Evolutionary conservation across 2,329 filamentous ascomycete genomes (phyloP), one percentile per base, ranked within the genome.

Genomic region (Lachnellula subtilissima): DNA sequence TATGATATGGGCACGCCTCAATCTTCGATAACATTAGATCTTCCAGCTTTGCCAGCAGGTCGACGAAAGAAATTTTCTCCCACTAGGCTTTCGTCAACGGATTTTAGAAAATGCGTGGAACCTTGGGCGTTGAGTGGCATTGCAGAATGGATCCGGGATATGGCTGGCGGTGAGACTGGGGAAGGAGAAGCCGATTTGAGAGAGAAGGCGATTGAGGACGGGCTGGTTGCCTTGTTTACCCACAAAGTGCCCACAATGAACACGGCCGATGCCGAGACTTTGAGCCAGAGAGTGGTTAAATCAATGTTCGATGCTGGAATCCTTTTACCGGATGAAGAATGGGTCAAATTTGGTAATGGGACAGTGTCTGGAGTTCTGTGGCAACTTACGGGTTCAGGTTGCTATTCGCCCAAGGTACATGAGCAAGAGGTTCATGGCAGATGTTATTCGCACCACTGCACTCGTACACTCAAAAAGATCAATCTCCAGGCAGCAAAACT

Each of bases 221-320:
- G 90, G 2, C 79, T 99, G 43, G 86, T 96, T 43, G 88, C 86
- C 32, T 77, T 99, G 6, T 97, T 99, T 71, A 96, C 90, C 1
- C 83, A 89, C 73, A 97, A 97, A 72, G 91, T 99, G 0, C 92
- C 94, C 0, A 99, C 91, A 0, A 97, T 99, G 91, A 97, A 99
- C 65, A 93, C 94, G 43, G 92, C 93, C 5, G 95, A 99, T 76
- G 94, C 94, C 0, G 94, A 99, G 70, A 87, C 86, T 1, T 78
- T 99, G 51, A 90, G 89, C 59, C 82, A 83, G 56, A 84, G 84
- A 42, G 89, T 96, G 0, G 85, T 96, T 2, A 78, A 84, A 53
- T 83, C 86, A 48, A 94, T 99, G 89, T 82, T 93, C 62, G 80
- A 83, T 23, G 84, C 87, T 8, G 87, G 86, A 40, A 89, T 91